Evolutionary conservation across 306 rosid species (phyloP).

Genomic region (Carpinus fangiana): DNA sequence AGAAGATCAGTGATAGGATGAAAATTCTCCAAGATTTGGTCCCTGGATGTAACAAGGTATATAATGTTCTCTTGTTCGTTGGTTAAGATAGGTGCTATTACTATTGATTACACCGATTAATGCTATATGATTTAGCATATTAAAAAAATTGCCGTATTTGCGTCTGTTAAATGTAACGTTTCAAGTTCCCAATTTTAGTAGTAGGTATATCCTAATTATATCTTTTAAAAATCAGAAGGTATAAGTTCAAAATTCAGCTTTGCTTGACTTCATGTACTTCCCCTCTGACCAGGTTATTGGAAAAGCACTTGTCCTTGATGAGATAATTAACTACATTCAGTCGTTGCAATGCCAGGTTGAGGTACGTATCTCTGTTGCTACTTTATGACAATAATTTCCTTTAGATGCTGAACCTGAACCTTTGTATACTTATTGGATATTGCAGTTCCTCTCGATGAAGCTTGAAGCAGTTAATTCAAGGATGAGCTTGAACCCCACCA

Average conservation of each 20-base stretch:
- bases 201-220: not conserved
- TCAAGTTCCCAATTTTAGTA: not conserved
- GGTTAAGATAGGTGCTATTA: not conserved
- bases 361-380: constrained; percentile 41
- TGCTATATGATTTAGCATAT: not conserved
- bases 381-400: not conserved
- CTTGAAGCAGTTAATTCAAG: constrained; percentile 88
- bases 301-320: constrained; percentile 88
- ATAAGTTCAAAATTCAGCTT: not conserved
- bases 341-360: constrained; percentile 90
- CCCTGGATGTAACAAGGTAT: constrained; percentile 94
- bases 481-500: constrained; percentile 42
- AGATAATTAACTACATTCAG: constrained; percentile 90
- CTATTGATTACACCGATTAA: not conserved
- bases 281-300: constrained; percentile 67
- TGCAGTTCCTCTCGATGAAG: constrained; percentile 89
- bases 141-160: not conserved
- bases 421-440: constrained; percentile 25
- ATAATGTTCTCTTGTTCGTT: constrained; percentile 10
- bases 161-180: constrained; percentile 1
- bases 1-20: constrained; percentile 93
- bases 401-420: constrained; percentile 19
- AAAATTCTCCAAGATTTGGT: constrained; percentile 88
- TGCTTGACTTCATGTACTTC: not conserved
- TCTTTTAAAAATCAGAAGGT: not conserved